Base-by-base conservation (phyloP, 768 basidiomycete genomes). In the Termitomyces sp. region DNA sequence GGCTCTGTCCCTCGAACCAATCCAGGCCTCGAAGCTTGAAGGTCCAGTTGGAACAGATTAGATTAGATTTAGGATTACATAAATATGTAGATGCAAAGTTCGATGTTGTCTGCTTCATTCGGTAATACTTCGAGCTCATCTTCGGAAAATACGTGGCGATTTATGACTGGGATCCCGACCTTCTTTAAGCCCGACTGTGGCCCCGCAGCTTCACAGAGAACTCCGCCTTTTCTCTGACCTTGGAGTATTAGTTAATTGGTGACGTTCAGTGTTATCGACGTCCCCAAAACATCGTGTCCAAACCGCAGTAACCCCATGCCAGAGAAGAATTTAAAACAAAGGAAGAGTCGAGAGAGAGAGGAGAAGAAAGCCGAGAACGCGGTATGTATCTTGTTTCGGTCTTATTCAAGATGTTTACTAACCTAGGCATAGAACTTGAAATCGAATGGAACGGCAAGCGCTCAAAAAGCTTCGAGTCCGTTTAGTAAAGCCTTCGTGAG, bases 91-190 rank as follows among this genome's bases (percentile, higher is more conserved):
- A n/a, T n/a, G n/a, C n/a, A n/a, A n/a, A n/a, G 22, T 15, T 9
- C 5, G 18, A 6, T 27, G 42, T n/a, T n/a, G 29, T 29, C 29
- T 27, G 6, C 25, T 33, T 47, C 12, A 36, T 36, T 51, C 50
- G 50, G 55, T 18, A 56, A 56, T 47, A 41, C 39, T 39, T 25
- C 20, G 41, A 40, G 31, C 31, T 16, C 50, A 56, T 56, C 45
- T 33, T 56, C 50, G 55, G 55, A 56, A 47, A 56, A 56, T 56
- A 56, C 50, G 55, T 56, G 55, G 55, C 50, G 33, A 46, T 22
- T 18, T 36, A 27, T 23, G 20, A 38, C 16, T 36, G 23, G 27
- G 18, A 13, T 47, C 10, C 16, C 20, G 22, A 13, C 18, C 20
- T 25, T 25, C 27, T 56, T 56, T 41, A 56, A 52, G n/a, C 25